Base-by-base conservation (phyloP, 805 yeast species). In the Pichia cephalocereana region DNA sequence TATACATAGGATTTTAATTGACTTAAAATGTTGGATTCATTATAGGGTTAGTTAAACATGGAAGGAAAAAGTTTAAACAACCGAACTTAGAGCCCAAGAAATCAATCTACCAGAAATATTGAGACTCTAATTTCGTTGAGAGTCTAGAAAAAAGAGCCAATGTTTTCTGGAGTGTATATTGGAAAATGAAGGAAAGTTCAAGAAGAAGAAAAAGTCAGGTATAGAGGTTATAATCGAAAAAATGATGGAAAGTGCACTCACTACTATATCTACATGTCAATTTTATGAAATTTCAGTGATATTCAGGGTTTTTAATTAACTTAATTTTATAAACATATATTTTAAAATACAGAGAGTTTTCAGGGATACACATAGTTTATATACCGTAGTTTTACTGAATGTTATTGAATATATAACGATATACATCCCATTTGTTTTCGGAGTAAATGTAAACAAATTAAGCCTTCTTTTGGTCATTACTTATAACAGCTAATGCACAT, bases 401-500 rank as follows among this genome's bases (percentile, higher is more conserved):
- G 15, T 34, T 34, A 34, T 14, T 34, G 17, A 14, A 14, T 15
- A 34, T 9, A 34, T 34, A 14, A 15, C 6, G 18, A 8, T 3
- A 14, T 10, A 15, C 3, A 8, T 8, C 3, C 5, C 14, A 18
- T 9, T 3, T 37, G 15, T 30, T 30, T 30, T 11, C n/a, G 14
- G 14, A 8, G 8, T 30, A 30, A 11, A 30, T 30, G 32, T 30
- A 30, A 12, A 30, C 32, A 30, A 30, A 18, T 27, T 9, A 26
- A n/a, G 9, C 12, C 17, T 11, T 23, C 23, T 37, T 18, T 19
- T 32, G 48, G 10, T 38, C 47, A 14, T 30, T 39, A 15, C 26
- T 45, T 26, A 48, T 48, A 9, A 48, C 51, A 3, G 26, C 28
- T 40, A 45, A 30, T 3, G 51, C 51, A 66, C 96, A 86, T 12